These are phyloP conservation scores for Mycosphaerelloides madeirae DNA, from an alignment of 2,329 filamentous ascomycete genomes.

Conservation along the genomic window DNA sequence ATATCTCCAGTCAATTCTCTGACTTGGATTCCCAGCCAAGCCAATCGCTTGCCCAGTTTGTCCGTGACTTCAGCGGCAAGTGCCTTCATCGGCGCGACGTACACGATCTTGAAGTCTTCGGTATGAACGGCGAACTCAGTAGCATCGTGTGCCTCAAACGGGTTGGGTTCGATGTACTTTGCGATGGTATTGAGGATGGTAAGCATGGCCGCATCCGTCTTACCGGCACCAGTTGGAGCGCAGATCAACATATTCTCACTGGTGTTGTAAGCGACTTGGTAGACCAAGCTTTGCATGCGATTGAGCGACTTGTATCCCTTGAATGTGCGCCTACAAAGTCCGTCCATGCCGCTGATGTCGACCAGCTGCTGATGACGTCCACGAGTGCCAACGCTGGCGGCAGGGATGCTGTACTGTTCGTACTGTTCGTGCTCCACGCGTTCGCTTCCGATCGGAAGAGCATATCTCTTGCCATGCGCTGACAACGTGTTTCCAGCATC, in stretches of 20 bases:
- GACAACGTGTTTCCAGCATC: conserved; percentile 82
- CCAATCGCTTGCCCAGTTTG: conserved; percentile 84
- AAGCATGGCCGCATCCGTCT: conserved; percentile 97
- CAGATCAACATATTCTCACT: conserved; percentile 99
- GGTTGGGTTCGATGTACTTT: conserved; percentile 77
- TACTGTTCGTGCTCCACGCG: conserved; percentile 69
- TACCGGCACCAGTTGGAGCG: conserved; percentile 89
- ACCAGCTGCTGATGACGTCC: conserved; percentile 70
- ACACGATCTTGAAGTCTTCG: conserved; percentile 96
- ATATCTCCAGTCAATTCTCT: conserved; percentile 97
- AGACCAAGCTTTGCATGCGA: conserved; percentile 96
- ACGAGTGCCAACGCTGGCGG: conserved; percentile 70
- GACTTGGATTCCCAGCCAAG: conserved; percentile 88
- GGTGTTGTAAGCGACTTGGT: conserved; percentile 90
- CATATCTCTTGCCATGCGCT: conserved; percentile 73
- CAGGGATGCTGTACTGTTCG: conserved; percentile 84
- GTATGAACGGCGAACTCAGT: conserved; percentile 76
- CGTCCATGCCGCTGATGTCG: conserved; percentile 76
- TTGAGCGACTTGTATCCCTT: conserved; percentile 90
- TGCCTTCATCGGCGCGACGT: conserved; percentile 98
- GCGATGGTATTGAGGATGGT: conserved; percentile 87
- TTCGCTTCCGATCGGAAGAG: conserved; percentile 69
- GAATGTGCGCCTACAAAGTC: conserved; percentile 85
- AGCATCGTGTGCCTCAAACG: conserved; percentile 66
- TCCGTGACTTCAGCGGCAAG: conserved; percentile 93